Percentiles rank a stretch among this genome's conserved stretches.
Conservation (phyloP, 179 eudicot genomes). For the Silene vulgaris region DNA sequence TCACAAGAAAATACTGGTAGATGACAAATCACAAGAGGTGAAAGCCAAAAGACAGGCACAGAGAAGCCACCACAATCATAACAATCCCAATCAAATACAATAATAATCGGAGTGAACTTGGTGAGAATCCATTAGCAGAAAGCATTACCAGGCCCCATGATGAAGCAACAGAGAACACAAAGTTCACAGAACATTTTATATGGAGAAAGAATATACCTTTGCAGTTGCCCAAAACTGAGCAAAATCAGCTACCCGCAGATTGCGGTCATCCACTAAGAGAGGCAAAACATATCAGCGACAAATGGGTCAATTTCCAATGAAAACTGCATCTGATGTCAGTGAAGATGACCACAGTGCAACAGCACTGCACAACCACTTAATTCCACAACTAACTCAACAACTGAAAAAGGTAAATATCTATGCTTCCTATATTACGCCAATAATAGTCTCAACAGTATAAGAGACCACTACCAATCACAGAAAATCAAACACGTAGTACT, state of each 20-base stretch:
- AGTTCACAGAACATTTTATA: conserved; percentile 40
- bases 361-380: conserved; percentile 72
- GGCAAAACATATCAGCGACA: conserved; percentile 96
- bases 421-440: conserved; percentile 20
- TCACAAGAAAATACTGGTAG: conserved; percentile 9
- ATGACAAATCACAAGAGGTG: conserved; percentile 15
- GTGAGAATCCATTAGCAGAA: conserved; percentile 24
- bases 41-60: conserved; percentile 20
- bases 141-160: conserved; percentile 20
- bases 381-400: conserved; percentile 46
- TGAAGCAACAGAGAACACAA: conserved; percentile 32
- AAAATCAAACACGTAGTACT: conserved; percentile 19
- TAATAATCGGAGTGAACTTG: conserved; percentile 2
- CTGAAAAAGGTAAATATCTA: conserved; percentile 30
- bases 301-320: conserved; percentile 94
- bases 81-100: conserved; percentile 10
- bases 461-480: conserved; percentile 12
- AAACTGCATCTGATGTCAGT: conserved; percentile 93
- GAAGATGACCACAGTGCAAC: conserved; percentile 77
- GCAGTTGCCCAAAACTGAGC: conserved; percentile 99
- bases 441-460: conserved; percentile 16
- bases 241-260: conserved; percentile 99
- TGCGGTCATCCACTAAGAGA: conserved; percentile 99
- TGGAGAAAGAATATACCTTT: conserved; percentile 84
- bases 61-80: conserved; percentile 5